phyloP scores from a whole-genome alignment of 108 stramenopile genomes.

The Cyclostephanos invisitatus region DNA sequence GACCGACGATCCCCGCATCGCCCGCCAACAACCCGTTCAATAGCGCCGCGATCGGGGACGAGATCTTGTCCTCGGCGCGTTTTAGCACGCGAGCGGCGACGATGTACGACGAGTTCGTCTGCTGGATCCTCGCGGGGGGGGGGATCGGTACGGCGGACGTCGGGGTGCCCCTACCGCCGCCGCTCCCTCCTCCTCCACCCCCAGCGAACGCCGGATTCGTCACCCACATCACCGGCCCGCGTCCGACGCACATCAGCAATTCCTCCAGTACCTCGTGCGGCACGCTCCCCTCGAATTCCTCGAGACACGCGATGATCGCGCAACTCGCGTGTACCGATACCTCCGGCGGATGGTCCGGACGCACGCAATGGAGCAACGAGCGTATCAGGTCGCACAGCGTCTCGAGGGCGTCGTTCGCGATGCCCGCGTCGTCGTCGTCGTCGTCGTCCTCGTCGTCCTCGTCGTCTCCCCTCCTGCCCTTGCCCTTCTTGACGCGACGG shows the following conservation, averaged over 20 bases:
- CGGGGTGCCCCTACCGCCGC: too few species aligned
- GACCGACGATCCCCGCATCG: constrained; percentile 53
- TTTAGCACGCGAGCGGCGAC: constrained; percentile 66
- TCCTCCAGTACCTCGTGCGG: constrained; percentile 79
- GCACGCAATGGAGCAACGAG: constrained; percentile 58
- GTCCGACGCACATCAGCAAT: constrained; percentile 61
- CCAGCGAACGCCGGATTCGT: constrained; percentile 48
- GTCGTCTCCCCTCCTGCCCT: constrained; percentile 10
- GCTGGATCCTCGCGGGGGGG: constrained; percentile 56
- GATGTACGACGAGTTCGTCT: constrained; percentile 66
- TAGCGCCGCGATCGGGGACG: constrained; percentile 63
- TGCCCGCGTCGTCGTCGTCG: constrained; percentile 3
- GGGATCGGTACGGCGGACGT: constrained; percentile 2
- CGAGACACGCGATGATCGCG: constrained; percentile 66
- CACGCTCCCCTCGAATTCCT: constrained; percentile 73
- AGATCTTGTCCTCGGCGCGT: constrained; percentile 61
- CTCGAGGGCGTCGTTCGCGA: constrained; percentile 56
- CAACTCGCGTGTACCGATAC: constrained; percentile 53
- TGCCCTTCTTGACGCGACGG: too few species aligned
- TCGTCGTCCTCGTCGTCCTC: constrained; percentile 1
- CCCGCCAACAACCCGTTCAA: constrained; percentile 76
- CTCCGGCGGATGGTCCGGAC: constrained; percentile 70
- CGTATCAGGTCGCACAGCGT: constrained; percentile 62
- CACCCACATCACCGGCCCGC: constrained; percentile 65
- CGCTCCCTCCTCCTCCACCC: too few species aligned